Evolutionary conservation across 2,329 filamentous ascomycete genomes (phyloP).

Genomic region (Lasiodiplodia theobromae): DNA sequence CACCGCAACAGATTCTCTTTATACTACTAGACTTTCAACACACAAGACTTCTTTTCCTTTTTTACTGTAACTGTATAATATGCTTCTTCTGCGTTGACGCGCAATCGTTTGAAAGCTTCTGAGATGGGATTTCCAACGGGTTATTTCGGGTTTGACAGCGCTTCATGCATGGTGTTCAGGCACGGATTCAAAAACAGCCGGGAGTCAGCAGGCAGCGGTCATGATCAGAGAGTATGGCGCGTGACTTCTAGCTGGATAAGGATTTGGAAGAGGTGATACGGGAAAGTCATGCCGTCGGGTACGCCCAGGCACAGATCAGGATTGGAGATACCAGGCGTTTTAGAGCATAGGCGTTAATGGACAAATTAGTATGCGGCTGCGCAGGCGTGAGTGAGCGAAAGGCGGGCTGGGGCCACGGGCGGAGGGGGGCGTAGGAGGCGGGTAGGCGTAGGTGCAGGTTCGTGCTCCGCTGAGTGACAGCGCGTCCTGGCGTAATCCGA

Average conservation of each 20-base stretch:
- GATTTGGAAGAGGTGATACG: constrained; percentile 25
- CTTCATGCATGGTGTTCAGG: constrained; percentile 28
- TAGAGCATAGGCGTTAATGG: constrained; percentile 23
- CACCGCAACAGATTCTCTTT: background rate
- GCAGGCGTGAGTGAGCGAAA: background rate
- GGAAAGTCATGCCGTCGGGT: constrained; percentile 25
- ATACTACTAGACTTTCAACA: constrained; percentile 2
- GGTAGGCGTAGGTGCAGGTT: background rate
- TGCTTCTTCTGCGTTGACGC: constrained; percentile 15
- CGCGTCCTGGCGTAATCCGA: constrained; percentile 16
- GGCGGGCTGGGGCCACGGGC: background rate
- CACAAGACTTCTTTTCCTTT: background rate
- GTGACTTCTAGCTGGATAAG: constrained; percentile 29
- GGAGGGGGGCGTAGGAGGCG: background rate
- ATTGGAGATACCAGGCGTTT: constrained; percentile 28
- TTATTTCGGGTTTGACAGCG: constrained; percentile 20
- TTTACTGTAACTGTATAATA: constrained; percentile 25
- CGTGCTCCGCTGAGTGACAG: background rate
- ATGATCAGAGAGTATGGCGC: constrained; percentile 23
- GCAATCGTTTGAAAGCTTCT: background rate
- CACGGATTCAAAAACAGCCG: constrained; percentile 19
- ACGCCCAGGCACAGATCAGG: constrained; percentile 25
- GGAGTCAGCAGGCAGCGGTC: constrained; percentile 25
- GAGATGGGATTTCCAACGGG: background rate
- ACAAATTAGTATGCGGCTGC: background rate